These are phyloP conservation scores for Vaccinium darrowii DNA, from an alignment of 148 eudicot genomes.

Conservation along the genomic window DNA sequence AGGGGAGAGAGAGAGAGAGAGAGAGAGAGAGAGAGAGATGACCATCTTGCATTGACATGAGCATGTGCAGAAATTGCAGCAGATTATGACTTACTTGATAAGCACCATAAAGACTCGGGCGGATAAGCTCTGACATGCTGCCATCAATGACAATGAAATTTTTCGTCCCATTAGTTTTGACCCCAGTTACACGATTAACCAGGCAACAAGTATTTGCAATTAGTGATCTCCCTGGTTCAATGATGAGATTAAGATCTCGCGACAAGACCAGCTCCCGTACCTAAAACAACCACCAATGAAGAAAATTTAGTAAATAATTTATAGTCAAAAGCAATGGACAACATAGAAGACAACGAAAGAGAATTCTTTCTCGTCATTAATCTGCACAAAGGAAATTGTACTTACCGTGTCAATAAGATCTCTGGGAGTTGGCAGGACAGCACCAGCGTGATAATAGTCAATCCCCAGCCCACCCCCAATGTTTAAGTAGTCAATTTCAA, in stretches of 20 bases:
- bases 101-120: conserved; percentile 81
- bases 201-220: conserved; percentile 68
- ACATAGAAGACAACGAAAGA: background rate
- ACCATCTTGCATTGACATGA: background rate
- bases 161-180: conserved; percentile 90
- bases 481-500: conserved; percentile 80
- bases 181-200: conserved; percentile 91
- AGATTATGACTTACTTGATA: conserved; percentile 58
- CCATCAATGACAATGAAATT: conserved; percentile 93
- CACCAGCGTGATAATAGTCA: conserved; percentile 83
- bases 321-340: background rate
- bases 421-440: conserved; percentile 85
- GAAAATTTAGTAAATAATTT: background rate
- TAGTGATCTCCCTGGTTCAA: no score
- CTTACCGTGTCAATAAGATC: conserved; percentile 90
- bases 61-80: background rate
- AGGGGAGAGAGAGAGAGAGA: no score
- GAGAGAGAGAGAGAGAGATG: no score
- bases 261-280: conserved; percentile 76
- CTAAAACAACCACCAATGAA: conserved; percentile 35
- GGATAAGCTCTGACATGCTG: conserved; percentile 48
- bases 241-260: no score
- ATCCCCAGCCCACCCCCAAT: conserved; percentile 99
- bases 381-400: background rate
- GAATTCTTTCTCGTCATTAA: background rate